Evolutionary conservation across 2,329 filamentous ascomycete species (phyloP), one percentile per base, ranked within the genome.

Genomic region (Sporothrix protearum): DNA sequence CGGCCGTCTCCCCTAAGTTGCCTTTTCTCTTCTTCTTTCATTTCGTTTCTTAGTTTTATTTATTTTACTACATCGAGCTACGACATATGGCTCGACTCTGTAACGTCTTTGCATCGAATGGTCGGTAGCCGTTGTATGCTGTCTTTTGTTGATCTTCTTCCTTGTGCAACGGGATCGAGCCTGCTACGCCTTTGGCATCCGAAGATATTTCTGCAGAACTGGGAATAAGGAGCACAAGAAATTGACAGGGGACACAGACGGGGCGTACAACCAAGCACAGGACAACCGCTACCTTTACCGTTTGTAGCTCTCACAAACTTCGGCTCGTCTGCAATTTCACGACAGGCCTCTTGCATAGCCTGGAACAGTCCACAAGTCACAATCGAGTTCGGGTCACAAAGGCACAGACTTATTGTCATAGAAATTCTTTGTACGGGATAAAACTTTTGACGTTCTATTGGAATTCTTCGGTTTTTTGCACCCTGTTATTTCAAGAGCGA

Each of bases 321-420:
- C 63, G 63, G 63, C 45, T 53, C 45, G 45, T 51, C 28, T 67
- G 64, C 45, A 51, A 67, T 51, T 67, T 67, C 45, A 53, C 64
- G 19, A 67, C 64, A 36, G 45, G 64, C 64, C 64, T 14, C 64
- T 67, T 67, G 64, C 64, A 67, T 49, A 51, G 61, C 45, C 64
- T 51, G 45, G 28, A 33, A 67, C 64, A 47, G 61, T 16, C 28
- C 33, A 19, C 45, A 53, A n/a, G 49, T 53, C 49, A 12, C 49
- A 22, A 14, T 33, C 19, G 9, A 33, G 28, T 59, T 33, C 19
- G 9, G 57, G 28, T 59, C 57, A 61, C 36, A 4, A 22, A 39
- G n/a, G 49, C 45, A 22, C 19, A 49, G 7, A 14, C 4, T 51
- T 49, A 10, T 12, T 19, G 14, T 14, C 1, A 39, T 36, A 12